Conservation (phyloP, 1,284 basidiomycete genomes). For the Tranzscheliella williamsii region DNA sequence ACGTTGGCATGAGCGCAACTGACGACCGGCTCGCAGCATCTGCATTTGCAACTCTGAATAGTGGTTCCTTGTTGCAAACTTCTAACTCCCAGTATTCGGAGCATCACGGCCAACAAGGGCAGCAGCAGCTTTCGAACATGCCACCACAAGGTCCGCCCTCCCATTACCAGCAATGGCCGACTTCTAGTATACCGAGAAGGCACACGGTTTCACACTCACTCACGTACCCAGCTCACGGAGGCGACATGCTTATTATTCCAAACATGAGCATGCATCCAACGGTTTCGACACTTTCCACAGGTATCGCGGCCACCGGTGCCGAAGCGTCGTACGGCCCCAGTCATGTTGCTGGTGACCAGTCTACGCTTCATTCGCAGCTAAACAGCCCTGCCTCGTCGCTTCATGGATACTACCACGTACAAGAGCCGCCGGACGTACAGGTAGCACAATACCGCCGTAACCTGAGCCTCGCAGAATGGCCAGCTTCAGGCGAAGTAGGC, state of each 20-base stretch:
- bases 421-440: conserved; percentile 11
- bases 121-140: too few species aligned
- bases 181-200: conserved; percentile 13
- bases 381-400: conserved; percentile 37
- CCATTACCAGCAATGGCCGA: conserved; percentile 3
- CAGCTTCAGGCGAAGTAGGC: too few species aligned
- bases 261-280: too few species aligned
- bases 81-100: neutral
- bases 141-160: too few species aligned
- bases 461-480: too few species aligned
- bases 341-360: conserved; percentile 7
- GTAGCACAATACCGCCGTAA: too few species aligned
- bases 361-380: conserved; percentile 14
- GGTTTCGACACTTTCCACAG: neutral
- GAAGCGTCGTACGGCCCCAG: neutral
- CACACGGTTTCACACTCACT: conserved; percentile 34
- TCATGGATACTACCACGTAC: conserved; percentile 19
- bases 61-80: conserved; percentile 4
- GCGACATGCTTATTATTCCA: too few species aligned
- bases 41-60: conserved; percentile 38
- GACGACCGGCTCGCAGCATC: conserved; percentile 32
- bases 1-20: too few species aligned
- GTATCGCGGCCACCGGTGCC: neutral
- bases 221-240: too few species aligned
- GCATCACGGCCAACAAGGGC: conserved; percentile 3